Percentiles rank a stretch among this genome's conserved stretches.
Conservation (phyloP, 2,329 filamentous ascomycete genomes). For the Fusarium domesticum region DNA sequence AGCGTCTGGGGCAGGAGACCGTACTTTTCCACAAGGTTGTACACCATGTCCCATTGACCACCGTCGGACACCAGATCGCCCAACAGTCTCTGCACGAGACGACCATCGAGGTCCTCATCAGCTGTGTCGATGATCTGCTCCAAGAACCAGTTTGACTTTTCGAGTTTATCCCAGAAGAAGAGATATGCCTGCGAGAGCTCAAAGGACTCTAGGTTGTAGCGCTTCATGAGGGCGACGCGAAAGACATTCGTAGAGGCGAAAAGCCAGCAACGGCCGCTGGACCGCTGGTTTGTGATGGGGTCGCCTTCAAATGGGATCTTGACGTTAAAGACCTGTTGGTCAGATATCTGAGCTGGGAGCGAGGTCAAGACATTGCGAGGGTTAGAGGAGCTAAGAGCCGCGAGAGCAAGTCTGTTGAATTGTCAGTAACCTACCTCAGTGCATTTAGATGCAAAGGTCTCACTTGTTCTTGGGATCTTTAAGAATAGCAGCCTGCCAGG, state of each 20-base stretch:
- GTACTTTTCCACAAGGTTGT: constrained; percentile 81
- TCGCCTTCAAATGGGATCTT: constrained; percentile 77
- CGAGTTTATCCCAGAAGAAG: constrained; percentile 92
- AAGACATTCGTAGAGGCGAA: constrained; percentile 92
- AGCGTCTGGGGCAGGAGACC: constrained; percentile 79
- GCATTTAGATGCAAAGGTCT: constrained; percentile 1
- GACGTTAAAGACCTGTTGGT: constrained; percentile 80
- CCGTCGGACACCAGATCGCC: constrained; percentile 71
- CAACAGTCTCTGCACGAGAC: constrained; percentile 70
- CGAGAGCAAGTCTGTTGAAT: constrained; percentile 63
- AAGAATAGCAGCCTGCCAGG: constrained; percentile 62
- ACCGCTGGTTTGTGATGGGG: constrained; percentile 81
- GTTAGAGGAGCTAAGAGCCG: constrained; percentile 66
- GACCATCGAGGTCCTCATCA: constrained; percentile 65
- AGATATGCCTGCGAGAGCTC: constrained; percentile 86
- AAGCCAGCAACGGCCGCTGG: constrained; percentile 84
- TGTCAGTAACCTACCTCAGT: background rate
- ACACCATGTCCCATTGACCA: constrained; percentile 91
- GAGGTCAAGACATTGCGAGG: constrained; percentile 65
- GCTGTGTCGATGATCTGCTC: constrained; percentile 78
- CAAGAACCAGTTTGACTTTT: constrained; percentile 87
- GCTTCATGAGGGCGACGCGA: constrained; percentile 82
- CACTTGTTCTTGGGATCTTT: constrained; percentile 65
- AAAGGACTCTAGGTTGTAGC: constrained; percentile 72
- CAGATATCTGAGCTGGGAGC: constrained; percentile 58